Base-by-base conservation (phyloP, 2,329 filamentous ascomycete genomes). In the Fusarium keratoplasticum region DNA sequence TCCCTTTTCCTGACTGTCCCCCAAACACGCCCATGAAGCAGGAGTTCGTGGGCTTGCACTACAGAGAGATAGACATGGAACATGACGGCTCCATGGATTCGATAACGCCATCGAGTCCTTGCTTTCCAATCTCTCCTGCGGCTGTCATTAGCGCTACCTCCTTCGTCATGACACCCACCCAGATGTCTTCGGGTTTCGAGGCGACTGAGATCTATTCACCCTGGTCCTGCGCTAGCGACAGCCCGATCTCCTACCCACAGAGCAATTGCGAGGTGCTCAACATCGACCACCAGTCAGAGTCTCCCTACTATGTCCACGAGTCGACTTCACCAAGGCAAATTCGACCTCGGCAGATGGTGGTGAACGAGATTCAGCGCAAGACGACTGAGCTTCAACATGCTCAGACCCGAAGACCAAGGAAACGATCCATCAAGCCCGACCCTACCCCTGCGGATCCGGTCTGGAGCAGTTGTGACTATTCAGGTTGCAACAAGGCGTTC, bases 401-500 rank as follows among this genome's bases (percentile, higher is more conserved):
- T 20, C 50, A 54, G 6, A 54, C n/a, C 6, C 27, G 14, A 35
- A 35, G 20, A 25, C 16, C 52, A 1, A 57, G 31, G 13, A 57
- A 57, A 57, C 52, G 20, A 35, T 22, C 52, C 14, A 8, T 35
- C 13, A 57, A 57, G n/a, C 8, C 20, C n/a, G 52, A 35, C 69
- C 80, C 79, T 52, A 31, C n/a, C 72, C 78, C 10, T 76, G 80
- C n/a, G 71, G 76, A 50, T 67, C 79, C 13, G 79, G 80, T 79
- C 75, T 84, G 80, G 80, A 85, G 78, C 81, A 82, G 84, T 69
- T 89, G 87, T 70, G 79, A 83, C 31, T 83, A 85, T 36, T 81
- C 82, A 8, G 82, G 82, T 33, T 89, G 87, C 76, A 76, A 82
- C 72, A 85, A 85, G 72, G 83, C 83, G 0, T 88, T 87, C 67